Base-by-base conservation (phyloP, 2,329 filamentous ascomycete genomes). In the Penicillium freii region DNA sequence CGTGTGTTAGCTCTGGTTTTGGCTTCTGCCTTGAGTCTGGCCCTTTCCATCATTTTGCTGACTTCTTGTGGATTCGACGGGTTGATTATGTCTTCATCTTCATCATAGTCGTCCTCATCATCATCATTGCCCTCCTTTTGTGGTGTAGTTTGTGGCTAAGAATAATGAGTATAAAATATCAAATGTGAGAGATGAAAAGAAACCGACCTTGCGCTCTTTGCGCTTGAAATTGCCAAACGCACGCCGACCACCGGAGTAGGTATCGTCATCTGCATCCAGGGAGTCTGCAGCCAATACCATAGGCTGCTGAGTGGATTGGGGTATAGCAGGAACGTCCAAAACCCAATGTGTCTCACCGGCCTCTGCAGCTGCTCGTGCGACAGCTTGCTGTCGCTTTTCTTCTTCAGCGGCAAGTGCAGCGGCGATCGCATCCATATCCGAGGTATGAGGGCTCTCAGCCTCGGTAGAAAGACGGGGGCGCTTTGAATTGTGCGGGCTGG, bases 301-400 rank as follows among this genome's bases (percentile, higher is more conserved):
- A 17, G 72, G 71, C 42, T 66, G 68, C 45, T 66, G 57, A 3
- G 63, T 52, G 52, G 62, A 56, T 27, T 61, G 59, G 13, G 54
- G 39, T 5, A 56, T 58, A 33, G 59, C 60, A 3, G 68, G 65
- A 51, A 71, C 70, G 42, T 78, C 67, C 50, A 77, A 57, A 23
- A 78, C 72, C 77, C 77, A 79, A 62, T 78, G 71, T 8, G 75
- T 73, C 60, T 79, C 77, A 19, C 77, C 76, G 0, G 75, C 71
- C 47, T 77, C 75, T 3, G 73, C 75, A 10, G 75, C 76, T 60
- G 76, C 73, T 31, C 71, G 71, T 9, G 73, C 64, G 55, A 77
- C 54, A 5, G 75, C 75, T 33, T 75, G 71, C 29, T 70, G 68
- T 5, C 75, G 73, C 56, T 76, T 77, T 21, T 71, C 69, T 52